Evolutionary conservation across 31 red algal species (phyloP).

Genomic region (Porphyra umbilicalis): DNA sequence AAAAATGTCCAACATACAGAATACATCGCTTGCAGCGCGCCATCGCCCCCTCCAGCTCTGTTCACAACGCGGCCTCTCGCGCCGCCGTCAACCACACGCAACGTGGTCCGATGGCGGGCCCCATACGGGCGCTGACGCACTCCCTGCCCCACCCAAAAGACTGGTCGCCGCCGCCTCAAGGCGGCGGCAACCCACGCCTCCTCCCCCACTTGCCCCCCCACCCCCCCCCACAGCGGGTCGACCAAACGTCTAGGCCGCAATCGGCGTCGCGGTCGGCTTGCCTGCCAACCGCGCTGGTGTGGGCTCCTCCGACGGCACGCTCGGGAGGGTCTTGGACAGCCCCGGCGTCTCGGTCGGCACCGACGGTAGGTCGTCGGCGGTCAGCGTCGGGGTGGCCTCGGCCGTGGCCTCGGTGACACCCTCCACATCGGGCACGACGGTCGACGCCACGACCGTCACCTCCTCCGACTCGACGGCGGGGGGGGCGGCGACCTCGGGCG

Average conservation of each 20-base stretch:
- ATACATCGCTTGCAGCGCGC: no score
- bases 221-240: neutral
- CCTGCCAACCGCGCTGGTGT: neutral
- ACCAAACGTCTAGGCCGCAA: neutral
- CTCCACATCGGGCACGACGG: neutral
- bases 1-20: no score
- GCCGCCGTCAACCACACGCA: no score
- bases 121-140: no score
- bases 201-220: neutral
- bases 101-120: no score
- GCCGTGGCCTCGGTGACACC: neutral
- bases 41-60: no score
- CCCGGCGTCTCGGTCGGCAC: neutral
- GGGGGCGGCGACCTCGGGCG: neutral
- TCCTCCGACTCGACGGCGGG: neutral
- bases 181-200: no score
- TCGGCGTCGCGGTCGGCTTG: neutral
- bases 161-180: no score
- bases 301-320: neutral
- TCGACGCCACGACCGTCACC: neutral
- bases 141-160: no score
- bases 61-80: no score
- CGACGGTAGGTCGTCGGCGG: neutral
- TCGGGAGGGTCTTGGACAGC: neutral
- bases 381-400: neutral